Conservation (phyloP, 768 basidiomycete species). For the Mycena polygramma region DNA sequence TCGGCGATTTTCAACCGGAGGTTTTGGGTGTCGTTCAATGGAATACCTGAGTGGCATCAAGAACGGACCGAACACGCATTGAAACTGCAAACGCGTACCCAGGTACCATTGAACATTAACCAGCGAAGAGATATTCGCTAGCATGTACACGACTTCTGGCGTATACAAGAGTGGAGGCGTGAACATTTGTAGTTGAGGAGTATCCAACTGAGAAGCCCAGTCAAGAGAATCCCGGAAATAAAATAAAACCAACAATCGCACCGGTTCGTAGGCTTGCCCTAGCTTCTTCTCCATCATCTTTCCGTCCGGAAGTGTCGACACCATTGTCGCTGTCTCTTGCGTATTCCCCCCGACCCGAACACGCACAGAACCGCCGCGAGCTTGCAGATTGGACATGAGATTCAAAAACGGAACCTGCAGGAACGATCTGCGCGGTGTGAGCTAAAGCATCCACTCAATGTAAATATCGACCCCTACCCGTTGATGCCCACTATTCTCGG, state of each 20-base stretch:
- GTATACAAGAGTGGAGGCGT: slow-evolving; percentile 82
- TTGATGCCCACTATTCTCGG: slow-evolving; percentile 63
- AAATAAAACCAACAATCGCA: slow-evolving; percentile 36
- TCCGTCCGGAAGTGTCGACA: slow-evolving; percentile 52
- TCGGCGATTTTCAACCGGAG: slow-evolving; percentile 70
- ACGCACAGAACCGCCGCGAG: slow-evolving; percentile 68
- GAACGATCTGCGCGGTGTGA: slow-evolving; percentile 54
- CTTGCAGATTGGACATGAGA: slow-evolving; percentile 69
- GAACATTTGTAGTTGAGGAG: slow-evolving; percentile 61
- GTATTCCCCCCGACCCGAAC: slow-evolving; percentile 78
- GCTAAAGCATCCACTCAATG: slow-evolving; percentile 10
- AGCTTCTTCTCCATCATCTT: slow-evolving; percentile 64
- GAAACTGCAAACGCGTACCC: slow-evolving; percentile 31
- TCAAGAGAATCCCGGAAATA: background rate
- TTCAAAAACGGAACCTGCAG: slow-evolving; percentile 74
- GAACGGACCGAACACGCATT: background rate
- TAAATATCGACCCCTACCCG: slow-evolving; percentile 23
- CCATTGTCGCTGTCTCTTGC: slow-evolving; percentile 66
- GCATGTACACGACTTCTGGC: slow-evolving; percentile 68
- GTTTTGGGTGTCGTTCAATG: slow-evolving; percentile 75
- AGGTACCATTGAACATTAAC: slow-evolving; percentile 64
- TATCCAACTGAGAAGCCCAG: background rate
- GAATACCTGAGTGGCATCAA: slow-evolving; percentile 73
- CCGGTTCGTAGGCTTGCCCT: slow-evolving; percentile 52
- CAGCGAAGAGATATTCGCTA: slow-evolving; percentile 62